Percentiles rank a stretch among this genome's conserved stretches.
Conservation (phyloP, 495 filamentous ascomycete species). For the Geoglossum glabrum region DNA sequence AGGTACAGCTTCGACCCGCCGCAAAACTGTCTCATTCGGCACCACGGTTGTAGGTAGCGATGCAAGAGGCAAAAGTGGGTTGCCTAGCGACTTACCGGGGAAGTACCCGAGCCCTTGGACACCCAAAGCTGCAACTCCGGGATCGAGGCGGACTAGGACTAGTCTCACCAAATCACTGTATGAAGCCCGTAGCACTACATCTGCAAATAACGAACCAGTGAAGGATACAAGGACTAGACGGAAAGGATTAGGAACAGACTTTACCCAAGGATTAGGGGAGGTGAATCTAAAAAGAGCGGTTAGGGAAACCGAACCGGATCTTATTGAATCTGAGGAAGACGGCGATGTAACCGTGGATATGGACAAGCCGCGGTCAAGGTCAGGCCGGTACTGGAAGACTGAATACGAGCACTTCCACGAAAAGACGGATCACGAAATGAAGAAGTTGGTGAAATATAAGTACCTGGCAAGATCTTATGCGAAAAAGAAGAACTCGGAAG, state of each 20-base stretch:
- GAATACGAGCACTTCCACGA: conserved; percentile 68
- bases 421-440: conserved; percentile 60
- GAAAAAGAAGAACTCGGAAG: conserved; percentile 70
- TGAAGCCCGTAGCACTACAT: conserved; percentile 23
- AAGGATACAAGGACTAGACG: not conserved
- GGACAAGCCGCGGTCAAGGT: conserved; percentile 59
- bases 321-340: conserved; percentile 13
- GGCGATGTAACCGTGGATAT: conserved; percentile 58
- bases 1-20: conserved; percentile 52
- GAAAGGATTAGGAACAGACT: not conserved
- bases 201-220: not conserved
- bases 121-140: conserved; percentile 12
- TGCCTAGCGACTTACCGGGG: conserved; percentile 33
- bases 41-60: conserved; percentile 43
- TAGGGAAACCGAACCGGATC: conserved; percentile 6
- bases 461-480: conserved; percentile 75
- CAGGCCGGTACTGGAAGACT: conserved; percentile 84
- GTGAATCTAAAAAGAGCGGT: not conserved
- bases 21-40: conserved; percentile 82
- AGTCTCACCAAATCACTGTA: not conserved
- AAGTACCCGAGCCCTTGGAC: conserved; percentile 49
- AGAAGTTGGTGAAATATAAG: conserved; percentile 59
- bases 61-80: conserved; percentile 21
- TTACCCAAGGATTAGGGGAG: not conserved
- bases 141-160: conserved; percentile 3